Evolutionary conservation across 345 rosid species (phyloP), one percentile per base, ranked within the genome.

Genomic region (Lepidium sativum): DNA sequence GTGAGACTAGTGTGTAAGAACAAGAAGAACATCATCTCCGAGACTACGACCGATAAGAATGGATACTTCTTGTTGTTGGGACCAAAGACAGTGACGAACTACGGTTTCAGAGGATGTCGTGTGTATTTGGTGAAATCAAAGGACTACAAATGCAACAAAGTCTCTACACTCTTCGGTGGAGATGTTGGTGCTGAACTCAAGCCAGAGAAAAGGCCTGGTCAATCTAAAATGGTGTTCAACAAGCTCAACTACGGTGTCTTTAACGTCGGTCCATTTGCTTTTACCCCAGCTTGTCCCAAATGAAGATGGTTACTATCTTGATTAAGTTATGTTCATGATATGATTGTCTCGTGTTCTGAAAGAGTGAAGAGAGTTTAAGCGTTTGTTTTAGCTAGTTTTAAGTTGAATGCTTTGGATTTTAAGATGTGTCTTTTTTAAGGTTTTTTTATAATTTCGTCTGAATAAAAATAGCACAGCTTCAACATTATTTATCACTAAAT

Each of bases 261-360:
- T 80, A 60, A 69, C 10, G 95, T 82, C 29, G 97, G 97, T 2
- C 98, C 97, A 5, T 80, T 90, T 29, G 98, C 95, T 9, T 94
- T 84, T 35, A 87, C 84, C 53, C 89, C 97, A 57, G 68, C 69
- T 32, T 94, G 99, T 67, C 76, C 63, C 2, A 78, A 49, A 69
- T 86, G 68, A 76, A 33, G 70, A 72, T 10, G 14, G 31, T 29
- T 63, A 63, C 37, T 47, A 54, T 63, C 37, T 63, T 63, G 55
- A 44, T 55, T 47, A 29, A 5, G 35, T 54, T 14, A 50, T 48
- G 47, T 33, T 63, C 37, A 25, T 49, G 47, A 34, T 25, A 25
- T n/a, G 6, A 1, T 35, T 8, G 17, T 47, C 31, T 62, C 14
- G 1, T 38, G 49, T 49, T 63, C 29, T 4, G 27, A 70, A 2